Base-by-base conservation (phyloP, 1,284 basidiomycete species). In the Ganoderma lingzhi region DNA sequence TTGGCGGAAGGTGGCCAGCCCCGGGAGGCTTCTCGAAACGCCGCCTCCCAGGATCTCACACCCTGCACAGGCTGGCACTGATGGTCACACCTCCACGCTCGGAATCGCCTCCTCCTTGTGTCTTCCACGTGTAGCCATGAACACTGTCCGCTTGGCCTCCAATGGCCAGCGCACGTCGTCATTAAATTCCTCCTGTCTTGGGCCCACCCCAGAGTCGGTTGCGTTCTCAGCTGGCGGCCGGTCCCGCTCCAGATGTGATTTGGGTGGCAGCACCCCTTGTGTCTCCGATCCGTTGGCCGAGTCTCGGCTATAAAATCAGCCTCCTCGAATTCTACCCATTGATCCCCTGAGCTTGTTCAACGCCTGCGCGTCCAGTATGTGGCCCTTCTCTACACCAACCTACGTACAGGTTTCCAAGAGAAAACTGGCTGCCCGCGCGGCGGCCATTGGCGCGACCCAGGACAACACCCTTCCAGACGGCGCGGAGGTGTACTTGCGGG, bases 301-400 rank as follows among this genome's bases (percentile, higher is more conserved):
- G 32, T 39, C 32, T 60, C 35, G 56, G 35, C 35, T 59, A 59
- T 61, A 42, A 41, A 61, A 17, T 61, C 17, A 1, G 10, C 19
- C 59, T 61, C 3, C 19, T 48, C 9, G 45, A 48, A 48, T 28
- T n/a, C 37, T 17, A 15, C n/a, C 39, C 9, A 28, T 39, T 32
- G 56, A 39, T 59, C 56, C 56, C 35, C 35, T 39, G 56, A 59
- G 56, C 56, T 59, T 59, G 56, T 59, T 39, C 56, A 59, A 39
- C 56, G 6, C 19, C 17, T 19, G 35, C 35, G 32, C 32, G 19
- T 41, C 39, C 37, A 39, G 39, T 10, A 85, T 86, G 84, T 85
- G 84, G 84, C 82, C 82, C 12, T 84, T 85, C 39, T 41, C 80
- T 39, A 66, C 72, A 15, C 62, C 74, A 37, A 78, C 82, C 23